These are phyloP conservation scores for Groenewaldozyma auringiensis DNA, from an alignment of 1,139 yeast genomes.

Conservation along the genomic window DNA sequence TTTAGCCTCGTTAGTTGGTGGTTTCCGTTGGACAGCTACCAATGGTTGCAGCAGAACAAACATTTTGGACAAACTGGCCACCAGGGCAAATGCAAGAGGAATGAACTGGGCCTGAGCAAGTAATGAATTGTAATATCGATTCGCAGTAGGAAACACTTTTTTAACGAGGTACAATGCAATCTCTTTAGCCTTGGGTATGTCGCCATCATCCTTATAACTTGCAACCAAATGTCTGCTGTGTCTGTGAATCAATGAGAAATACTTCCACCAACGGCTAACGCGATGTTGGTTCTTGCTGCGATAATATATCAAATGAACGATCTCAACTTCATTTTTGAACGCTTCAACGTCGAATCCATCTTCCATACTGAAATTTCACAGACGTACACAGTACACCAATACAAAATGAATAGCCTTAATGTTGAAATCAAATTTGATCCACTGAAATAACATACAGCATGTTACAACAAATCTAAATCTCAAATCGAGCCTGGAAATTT, in stretches of 20 bases:
- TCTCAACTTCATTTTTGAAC: constrained; percentile 39
- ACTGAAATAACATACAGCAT: background rate
- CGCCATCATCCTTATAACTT: constrained; percentile 10
- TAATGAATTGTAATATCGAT: constrained; percentile 56
- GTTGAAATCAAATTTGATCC: too few relatives aligned
- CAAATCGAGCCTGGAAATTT: too few relatives aligned
- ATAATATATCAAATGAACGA: constrained; percentile 57
- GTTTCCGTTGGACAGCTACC: constrained; percentile 9
- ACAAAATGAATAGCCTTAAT: too few relatives aligned
- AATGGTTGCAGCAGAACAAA: constrained; percentile 29
- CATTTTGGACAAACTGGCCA: constrained; percentile 51
- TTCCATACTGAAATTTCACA: too few relatives aligned
- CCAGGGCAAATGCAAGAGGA: constrained; percentile 59
- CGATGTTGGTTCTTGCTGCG: constrained; percentile 72
- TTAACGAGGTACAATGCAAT: constrained; percentile 35
- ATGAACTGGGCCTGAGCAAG: constrained; percentile 74
- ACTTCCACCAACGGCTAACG: constrained; percentile 70
- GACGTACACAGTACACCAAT: background rate
- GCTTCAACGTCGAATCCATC: background rate
- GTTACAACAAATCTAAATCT: background rate
- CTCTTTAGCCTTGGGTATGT: constrained; percentile 18
- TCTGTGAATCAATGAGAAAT: constrained; percentile 57
- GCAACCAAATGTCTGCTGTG: constrained; percentile 22
- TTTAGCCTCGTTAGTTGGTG: background rate
- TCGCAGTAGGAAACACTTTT: constrained; percentile 43